These are phyloP conservation scores for Rhodotorula sp. DNA, from an alignment of 1,284 basidiomycete genomes.

Conservation along the genomic window DNA sequence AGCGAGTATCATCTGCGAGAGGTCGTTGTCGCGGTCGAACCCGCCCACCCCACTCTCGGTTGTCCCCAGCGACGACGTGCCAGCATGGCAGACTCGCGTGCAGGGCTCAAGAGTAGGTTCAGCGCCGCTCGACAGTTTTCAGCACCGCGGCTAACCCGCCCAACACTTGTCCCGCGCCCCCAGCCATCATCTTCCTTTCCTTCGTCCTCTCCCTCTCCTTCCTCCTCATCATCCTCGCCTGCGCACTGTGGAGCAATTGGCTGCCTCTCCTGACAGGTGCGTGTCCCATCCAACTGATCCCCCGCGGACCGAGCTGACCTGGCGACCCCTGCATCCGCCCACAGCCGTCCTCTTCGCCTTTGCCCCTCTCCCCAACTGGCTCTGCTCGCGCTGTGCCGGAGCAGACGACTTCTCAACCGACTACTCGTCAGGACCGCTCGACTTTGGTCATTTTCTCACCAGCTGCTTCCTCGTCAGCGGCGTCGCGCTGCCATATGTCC, in stretches of 20 bases:
- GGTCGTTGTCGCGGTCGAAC: neutral
- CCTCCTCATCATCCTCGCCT: constrained; percentile 94
- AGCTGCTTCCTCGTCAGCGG: constrained; percentile 83
- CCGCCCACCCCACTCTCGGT: neutral
- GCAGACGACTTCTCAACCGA: constrained; percentile 59
- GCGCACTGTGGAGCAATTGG: constrained; percentile 96
- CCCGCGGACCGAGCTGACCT: neutral
- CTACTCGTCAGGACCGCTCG: constrained; percentile 65
- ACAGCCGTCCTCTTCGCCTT: constrained; percentile 89
- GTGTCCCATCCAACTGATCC: constrained; percentile 50
- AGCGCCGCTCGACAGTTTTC: no score
- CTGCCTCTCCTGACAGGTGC: constrained; percentile 91
- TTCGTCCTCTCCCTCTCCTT: constrained; percentile 97
- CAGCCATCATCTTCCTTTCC: constrained; percentile 88
- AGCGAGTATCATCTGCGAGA: no score
- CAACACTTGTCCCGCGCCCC: neutral
- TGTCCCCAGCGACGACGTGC: neutral
- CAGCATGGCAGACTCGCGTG: constrained; percentile 25
- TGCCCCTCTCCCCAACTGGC: constrained; percentile 90
- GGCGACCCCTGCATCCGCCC: neutral
- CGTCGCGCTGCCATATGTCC: constrained; percentile 85
- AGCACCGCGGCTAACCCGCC: neutral
- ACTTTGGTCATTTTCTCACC: constrained; percentile 94
- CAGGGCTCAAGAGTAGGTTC: constrained; percentile 37
- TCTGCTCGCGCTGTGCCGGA: constrained; percentile 58